Evolutionary conservation across 2,329 filamentous ascomycete genomes (phyloP).

Genomic region (Hypoxylon sp.): DNA sequence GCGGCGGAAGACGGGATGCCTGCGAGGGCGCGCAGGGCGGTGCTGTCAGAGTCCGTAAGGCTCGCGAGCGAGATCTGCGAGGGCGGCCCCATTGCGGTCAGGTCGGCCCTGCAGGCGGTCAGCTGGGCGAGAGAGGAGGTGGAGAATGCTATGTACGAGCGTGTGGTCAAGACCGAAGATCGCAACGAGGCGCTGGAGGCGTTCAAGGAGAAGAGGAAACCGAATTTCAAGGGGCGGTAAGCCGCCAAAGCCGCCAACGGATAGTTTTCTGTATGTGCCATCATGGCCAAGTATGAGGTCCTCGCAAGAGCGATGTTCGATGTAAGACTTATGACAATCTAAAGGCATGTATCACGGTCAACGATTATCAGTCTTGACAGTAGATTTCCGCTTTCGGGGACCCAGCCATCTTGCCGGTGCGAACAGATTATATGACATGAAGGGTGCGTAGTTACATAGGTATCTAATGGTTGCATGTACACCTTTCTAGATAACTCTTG

Average conservation of each 20-base stretch:
- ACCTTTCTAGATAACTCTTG: not conserved
- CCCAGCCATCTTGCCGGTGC: not conserved
- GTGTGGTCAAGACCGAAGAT: conserved; percentile 86
- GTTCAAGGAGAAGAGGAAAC: conserved; percentile 76
- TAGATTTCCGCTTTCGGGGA: not conserved
- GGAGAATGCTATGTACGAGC: conserved; percentile 90
- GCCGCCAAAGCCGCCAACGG: not conserved
- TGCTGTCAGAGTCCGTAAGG: conserved; percentile 80
- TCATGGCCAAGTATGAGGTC: not conserved
- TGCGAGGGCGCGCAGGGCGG: conserved; percentile 72
- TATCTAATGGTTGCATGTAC: not conserved
- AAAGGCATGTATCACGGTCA: not conserved
- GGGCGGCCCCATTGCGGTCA: conserved; percentile 85
- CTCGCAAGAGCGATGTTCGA: not conserved
- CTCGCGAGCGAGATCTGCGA: conserved; percentile 89
- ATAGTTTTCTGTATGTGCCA: not conserved
- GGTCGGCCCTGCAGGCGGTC: conserved; percentile 84
- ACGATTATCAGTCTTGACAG: not conserved
- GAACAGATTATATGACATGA: not conserved
- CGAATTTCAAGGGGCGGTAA: conserved; percentile 67
- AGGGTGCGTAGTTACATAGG: too few species aligned
- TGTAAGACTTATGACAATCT: not conserved
- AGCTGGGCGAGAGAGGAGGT: conserved; percentile 76
- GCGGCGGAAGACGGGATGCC: conserved; percentile 59
- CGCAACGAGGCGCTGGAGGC: conserved; percentile 88